phyloP scores from a whole-genome alignment of 768 basidiomycete species.

The Hypsizygus marmoreus region DNA sequence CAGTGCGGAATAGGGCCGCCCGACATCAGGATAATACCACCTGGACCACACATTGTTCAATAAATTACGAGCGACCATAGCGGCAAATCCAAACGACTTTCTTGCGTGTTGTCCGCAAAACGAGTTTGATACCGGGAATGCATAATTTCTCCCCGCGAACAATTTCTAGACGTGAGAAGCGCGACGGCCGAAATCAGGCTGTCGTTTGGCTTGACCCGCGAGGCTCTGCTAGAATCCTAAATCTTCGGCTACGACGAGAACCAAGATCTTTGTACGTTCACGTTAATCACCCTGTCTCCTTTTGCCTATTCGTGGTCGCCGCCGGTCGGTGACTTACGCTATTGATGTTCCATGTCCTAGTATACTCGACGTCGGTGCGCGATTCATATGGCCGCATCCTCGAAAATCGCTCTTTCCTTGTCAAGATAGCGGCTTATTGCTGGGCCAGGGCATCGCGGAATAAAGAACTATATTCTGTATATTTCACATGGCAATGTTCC shows the following conservation, averaged over 20 bases:
- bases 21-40: too few relatives aligned
- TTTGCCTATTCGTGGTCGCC: background rate
- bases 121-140: too few relatives aligned
- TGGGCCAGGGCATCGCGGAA: background rate
- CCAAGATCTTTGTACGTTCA: background rate
- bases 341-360: background rate
- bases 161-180: slow-evolving; percentile 13
- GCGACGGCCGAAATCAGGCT: slow-evolving; percentile 14
- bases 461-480: background rate
- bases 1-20: too few relatives aligned
- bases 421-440: background rate
- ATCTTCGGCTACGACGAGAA: slow-evolving; percentile 7
- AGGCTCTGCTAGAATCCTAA: slow-evolving; percentile 16
- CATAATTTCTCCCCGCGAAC: slow-evolving; percentile 1
- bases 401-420: slow-evolving; percentile 12
- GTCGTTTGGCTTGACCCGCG: slow-evolving; percentile 13
- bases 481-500: slow-evolving; percentile 8
- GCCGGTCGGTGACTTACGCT: background rate
- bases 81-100: too few relatives aligned
- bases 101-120: too few relatives aligned
- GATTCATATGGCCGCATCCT: slow-evolving; percentile 6
- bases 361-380: background rate
- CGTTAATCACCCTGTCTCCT: background rate
- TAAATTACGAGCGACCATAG: too few relatives aligned
- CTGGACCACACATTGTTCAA: too few relatives aligned